These are phyloP conservation scores for Silene coronaria DNA, from an alignment of 179 eudicot genomes.

Conservation along the genomic window DNA sequence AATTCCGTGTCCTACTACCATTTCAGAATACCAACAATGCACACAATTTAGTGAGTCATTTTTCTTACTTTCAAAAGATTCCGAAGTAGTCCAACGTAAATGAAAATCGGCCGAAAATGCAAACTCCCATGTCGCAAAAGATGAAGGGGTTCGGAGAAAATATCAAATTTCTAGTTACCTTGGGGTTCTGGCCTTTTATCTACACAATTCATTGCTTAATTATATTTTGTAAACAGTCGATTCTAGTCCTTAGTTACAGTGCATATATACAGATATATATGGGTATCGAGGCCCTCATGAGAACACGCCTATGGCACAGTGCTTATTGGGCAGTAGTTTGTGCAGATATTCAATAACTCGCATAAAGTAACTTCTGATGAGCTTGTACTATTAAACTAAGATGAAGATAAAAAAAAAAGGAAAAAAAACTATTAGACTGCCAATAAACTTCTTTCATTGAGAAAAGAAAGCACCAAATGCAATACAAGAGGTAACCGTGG, in stretches of 20 bases:
- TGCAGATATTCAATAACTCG: not conserved
- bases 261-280: not conserved
- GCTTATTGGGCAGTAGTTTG: not conserved
- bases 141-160: not conserved
- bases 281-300: not conserved
- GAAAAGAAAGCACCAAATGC: constrained; percentile 9
- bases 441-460: not conserved
- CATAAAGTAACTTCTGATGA: not conserved
- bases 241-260: not conserved
- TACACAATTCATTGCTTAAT: not conserved
- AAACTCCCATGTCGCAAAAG: not conserved
- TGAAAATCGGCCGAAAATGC: not conserved
- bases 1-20: not conserved
- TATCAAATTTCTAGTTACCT: not conserved
- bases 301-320: too few species aligned
- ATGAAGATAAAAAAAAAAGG: not conserved
- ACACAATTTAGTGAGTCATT: not conserved
- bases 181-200: not conserved
- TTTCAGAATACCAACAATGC: not conserved
- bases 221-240: not conserved
- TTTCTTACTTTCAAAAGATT: not conserved
- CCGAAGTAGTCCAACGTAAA: too few species aligned
- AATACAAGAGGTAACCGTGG: constrained; percentile 1
- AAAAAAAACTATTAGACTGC: not conserved
- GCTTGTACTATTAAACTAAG: not conserved